Conservation (phyloP, 2,329 filamentous ascomycete species). For the Hypoxylon sp. region DNA sequence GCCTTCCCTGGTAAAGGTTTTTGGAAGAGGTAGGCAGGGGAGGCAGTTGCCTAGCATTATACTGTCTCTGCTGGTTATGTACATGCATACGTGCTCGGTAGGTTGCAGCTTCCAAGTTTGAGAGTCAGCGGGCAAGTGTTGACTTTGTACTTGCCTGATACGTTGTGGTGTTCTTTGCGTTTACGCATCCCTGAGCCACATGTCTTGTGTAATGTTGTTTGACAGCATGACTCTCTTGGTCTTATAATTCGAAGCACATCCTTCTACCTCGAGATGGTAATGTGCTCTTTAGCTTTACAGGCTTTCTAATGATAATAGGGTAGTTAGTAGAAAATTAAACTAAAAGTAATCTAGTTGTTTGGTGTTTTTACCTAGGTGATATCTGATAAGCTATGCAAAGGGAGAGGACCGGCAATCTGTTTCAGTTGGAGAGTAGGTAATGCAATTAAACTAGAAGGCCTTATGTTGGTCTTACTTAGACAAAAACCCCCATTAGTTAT, state of each 20-base stretch:
- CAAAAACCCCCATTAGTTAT: neutral
- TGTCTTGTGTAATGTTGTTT: neutral
- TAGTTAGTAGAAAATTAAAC: no score
- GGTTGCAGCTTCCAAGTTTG: conserved; percentile 5
- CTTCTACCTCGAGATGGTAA: neutral
- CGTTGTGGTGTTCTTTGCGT: neutral
- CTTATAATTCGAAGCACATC: neutral
- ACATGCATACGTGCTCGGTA: neutral
- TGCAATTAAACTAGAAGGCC: neutral
- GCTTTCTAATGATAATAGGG: neutral
- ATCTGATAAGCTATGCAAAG: neutral
- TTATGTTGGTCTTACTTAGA: neutral
- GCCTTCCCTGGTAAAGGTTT: neutral
- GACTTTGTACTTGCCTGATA: neutral
- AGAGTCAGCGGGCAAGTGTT: neutral
- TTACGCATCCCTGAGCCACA: neutral
- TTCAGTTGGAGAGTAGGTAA: neutral
- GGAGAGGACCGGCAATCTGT: neutral
- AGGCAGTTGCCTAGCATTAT: neutral
- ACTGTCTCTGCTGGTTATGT: neutral
- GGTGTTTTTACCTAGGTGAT: neutral
- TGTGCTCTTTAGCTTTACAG: neutral
- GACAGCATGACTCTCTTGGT: neutral
- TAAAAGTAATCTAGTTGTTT: neutral
- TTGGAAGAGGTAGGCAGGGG: neutral